These are phyloP conservation scores for Euphorbia pulcherrima DNA, from an alignment of 345 rosid species.

Conservation along the genomic window DNA sequence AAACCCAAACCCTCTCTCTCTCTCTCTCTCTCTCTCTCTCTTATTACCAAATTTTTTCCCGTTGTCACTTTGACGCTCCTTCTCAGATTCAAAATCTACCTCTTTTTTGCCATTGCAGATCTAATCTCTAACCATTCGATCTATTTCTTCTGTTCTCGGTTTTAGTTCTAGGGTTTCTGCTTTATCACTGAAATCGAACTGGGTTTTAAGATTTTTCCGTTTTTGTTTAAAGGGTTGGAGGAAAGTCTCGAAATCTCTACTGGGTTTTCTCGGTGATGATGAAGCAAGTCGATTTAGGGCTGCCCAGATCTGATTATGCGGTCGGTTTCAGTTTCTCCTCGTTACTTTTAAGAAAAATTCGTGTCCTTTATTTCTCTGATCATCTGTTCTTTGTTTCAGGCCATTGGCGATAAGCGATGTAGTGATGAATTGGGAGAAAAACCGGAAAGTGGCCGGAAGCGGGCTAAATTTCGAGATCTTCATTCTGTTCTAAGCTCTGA, in stretches of 20 bases:
- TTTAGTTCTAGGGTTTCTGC: neutral
- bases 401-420: conserved; percentile 21
- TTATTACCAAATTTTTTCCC: neutral
- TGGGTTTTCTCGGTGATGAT: conserved; percentile 13
- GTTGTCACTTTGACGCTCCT: conserved; percentile 2
- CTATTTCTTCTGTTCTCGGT: neutral
- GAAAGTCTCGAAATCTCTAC: neutral
- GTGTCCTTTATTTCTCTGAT: neutral
- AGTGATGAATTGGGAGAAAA: conserved; percentile 15
- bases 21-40: neutral
- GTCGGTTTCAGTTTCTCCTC: conserved; percentile 6
- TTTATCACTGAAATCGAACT: neutral
- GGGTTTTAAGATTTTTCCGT: neutral
- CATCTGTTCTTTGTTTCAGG: conserved; percentile 3
- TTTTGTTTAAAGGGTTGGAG: neutral
- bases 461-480: conserved; percentile 34
- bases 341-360: neutral
- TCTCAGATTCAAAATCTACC: neutral
- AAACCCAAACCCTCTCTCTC: neutral
- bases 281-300: conserved; percentile 5
- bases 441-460: conserved; percentile 22
- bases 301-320: conserved; percentile 9
- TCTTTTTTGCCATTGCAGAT: neutral
- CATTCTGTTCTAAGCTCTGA: conserved; percentile 22
- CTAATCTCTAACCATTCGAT: neutral